Evolutionary conservation across 2,329 filamentous ascomycete species (phyloP), one percentile per base, ranked within the genome.

Genomic region (Nemania bipapillata): DNA sequence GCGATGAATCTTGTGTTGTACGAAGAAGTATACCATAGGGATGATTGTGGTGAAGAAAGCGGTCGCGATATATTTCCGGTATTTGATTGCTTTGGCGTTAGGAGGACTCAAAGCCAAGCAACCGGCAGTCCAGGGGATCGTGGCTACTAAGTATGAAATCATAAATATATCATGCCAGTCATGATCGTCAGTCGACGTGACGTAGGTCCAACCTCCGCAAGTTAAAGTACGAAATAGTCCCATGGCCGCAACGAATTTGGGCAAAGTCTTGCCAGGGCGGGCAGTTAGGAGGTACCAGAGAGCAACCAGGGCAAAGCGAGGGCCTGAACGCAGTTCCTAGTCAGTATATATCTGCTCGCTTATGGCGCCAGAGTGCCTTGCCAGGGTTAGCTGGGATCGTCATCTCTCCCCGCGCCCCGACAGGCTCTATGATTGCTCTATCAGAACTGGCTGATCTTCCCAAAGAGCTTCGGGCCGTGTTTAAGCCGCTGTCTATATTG

Each of bases 111-210:
- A 83, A 4, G 91, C 89, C 70, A 98, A 87, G 80, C 95, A 97
- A 56, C 96, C 96, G 55, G 93, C 81, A 1, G 95, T 99, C 96
- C 96, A 99, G 1, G 96, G 96, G 62, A 99, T 85, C 2, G 96
- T 98, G 37, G 93, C 92, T 53, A 99, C 91, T 64, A 99, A 86
- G 81, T 99, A 99, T 15, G 94, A 96, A 74, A 99, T 97, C 96
- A 99, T 99, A 80, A 99, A 95, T 71, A 98, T 95, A 78, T 99
- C 96, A 80, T 99, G 96, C 94, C 94, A 98, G 81, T 97, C 90
- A 81, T 99, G 96, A 79, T 98, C 93, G 79, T 99, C 96, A 50
- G 96, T 99, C 70, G 96, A 98, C 28, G 96, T 99, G 70, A 99
- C 90, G 81, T 98, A 99, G 61, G 96, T 97, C 95, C 96, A 99